Conservation (phyloP, 1,284 basidiomycete genomes). For the Apiotrichum sp. region DNA sequence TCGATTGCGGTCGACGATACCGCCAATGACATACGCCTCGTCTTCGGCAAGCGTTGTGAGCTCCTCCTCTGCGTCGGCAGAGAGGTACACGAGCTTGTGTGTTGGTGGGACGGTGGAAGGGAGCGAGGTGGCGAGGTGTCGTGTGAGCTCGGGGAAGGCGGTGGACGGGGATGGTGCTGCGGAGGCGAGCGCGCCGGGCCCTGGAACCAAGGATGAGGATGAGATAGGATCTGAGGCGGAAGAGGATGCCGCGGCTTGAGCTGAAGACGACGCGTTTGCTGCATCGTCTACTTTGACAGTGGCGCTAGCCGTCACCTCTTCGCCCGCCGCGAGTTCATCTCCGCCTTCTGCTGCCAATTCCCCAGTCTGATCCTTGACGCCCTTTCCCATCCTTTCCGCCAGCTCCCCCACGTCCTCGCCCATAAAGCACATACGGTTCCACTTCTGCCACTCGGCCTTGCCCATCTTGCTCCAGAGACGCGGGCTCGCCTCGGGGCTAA, state of each 20-base stretch:
- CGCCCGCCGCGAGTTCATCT: background rate
- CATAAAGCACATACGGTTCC: slow-evolving; percentile 68
- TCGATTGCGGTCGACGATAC: slow-evolving; percentile 92
- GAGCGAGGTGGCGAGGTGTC: slow-evolving; percentile 14
- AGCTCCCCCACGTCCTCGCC: slow-evolving; percentile 53
- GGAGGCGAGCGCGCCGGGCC: slow-evolving; percentile 14
- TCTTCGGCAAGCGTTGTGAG: slow-evolving; percentile 70
- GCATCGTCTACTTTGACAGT: slow-evolving; percentile 1
- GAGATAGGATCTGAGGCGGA: too few relatives aligned
- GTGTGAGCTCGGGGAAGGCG: background rate
- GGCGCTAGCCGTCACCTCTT: background rate
- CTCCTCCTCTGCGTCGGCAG: slow-evolving; percentile 86
- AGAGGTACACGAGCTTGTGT: slow-evolving; percentile 77
- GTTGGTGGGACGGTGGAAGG: slow-evolving; percentile 27
- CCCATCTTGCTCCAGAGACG: slow-evolving; percentile 33
- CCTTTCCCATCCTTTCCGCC: slow-evolving; percentile 9
- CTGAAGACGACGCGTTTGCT: background rate
- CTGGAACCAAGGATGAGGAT: background rate
- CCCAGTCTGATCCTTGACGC: background rate
- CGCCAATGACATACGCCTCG: slow-evolving; percentile 92
- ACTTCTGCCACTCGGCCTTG: slow-evolving; percentile 57
- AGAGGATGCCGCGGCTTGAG: background rate
- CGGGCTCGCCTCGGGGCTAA: slow-evolving; percentile 45
- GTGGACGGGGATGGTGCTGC: background rate
- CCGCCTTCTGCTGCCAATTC: too few relatives aligned